Conservation (phyloP, 371 early-diverging fungal species). For the Mortierella sp. region DNA sequence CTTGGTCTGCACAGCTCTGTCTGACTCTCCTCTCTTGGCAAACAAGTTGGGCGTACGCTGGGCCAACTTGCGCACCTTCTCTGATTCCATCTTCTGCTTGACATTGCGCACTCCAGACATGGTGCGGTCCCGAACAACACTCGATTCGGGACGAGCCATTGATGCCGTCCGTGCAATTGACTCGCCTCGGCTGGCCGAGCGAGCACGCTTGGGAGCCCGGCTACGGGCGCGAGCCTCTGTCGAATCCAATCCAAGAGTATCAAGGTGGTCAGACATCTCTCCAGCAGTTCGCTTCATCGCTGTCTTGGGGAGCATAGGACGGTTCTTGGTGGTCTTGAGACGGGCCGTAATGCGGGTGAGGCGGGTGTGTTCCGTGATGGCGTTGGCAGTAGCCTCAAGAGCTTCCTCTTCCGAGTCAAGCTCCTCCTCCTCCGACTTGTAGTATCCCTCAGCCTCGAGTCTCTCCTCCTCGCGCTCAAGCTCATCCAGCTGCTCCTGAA, state of each 20-base stretch:
- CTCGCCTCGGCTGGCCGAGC: conserved; percentile 78
- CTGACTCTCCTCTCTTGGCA: conserved; percentile 95
- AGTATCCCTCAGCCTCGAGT: conserved; percentile 92
- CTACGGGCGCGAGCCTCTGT: conserved; percentile 69
- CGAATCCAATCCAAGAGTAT: conserved; percentile 64
- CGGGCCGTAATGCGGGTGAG: conserved; percentile 80
- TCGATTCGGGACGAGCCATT: conserved; percentile 55
- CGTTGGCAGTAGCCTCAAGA: conserved; percentile 84
- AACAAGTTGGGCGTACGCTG: conserved; percentile 81
- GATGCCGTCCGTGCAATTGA: conserved; percentile 66
- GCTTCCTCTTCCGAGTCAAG: conserved; percentile 82
- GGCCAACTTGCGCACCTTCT: conserved; percentile 80
- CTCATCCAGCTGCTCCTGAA: conserved; percentile 95
- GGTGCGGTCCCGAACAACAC: conserved; percentile 73
- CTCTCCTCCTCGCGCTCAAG: conserved; percentile 98
- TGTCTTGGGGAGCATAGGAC: conserved; percentile 65
- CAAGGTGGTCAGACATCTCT: conserved; percentile 68
- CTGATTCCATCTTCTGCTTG: conserved; percentile 78
- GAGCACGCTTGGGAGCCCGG: conserved; percentile 78
- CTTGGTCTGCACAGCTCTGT: conserved; percentile 89
- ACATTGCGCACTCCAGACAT: conserved; percentile 85
- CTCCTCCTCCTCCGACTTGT: conserved; percentile 86
- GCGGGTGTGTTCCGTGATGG: conserved; percentile 89
- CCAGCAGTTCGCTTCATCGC: conserved; percentile 70
- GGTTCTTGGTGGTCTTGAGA: conserved; percentile 61